Conservation (phyloP, 805 yeast species). For the Wickerhamiella shivajii region DNA sequence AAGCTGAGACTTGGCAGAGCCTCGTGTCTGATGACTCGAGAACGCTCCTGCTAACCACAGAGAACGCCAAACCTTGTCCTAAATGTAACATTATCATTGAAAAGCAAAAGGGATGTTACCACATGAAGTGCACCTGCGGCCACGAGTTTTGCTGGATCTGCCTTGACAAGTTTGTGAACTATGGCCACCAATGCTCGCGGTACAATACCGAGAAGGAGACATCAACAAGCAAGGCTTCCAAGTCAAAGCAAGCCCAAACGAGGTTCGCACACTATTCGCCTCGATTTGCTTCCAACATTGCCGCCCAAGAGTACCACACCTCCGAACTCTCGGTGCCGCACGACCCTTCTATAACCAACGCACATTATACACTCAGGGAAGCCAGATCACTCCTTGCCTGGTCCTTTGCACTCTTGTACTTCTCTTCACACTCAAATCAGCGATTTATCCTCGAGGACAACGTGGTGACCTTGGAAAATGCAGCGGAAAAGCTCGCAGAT, state of each 20-base stretch:
- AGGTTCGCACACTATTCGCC: constrained; percentile 10
- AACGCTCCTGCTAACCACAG: constrained; percentile 72
- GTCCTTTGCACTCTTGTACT: constrained; percentile 76
- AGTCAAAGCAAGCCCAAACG: no score
- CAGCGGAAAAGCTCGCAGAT: constrained; percentile 41
- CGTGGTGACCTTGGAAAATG: constrained; percentile 46
- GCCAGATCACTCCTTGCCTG: constrained; percentile 75
- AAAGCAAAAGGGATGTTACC: constrained; percentile 94
- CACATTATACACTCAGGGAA: constrained; percentile 40
- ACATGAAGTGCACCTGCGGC: constrained; percentile 75
- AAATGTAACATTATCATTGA: constrained; percentile 68
- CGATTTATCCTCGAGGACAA: constrained; percentile 53
- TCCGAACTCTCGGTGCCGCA: constrained; percentile 59
- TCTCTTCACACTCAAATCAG: constrained; percentile 37
- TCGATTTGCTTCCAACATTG: constrained; percentile 5
- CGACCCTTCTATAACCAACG: constrained; percentile 43
- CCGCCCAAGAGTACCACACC: constrained; percentile 1
- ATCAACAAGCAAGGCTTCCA: background rate
- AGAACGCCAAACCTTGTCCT: constrained; percentile 78
- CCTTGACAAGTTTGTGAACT: constrained; percentile 26
- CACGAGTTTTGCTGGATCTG: constrained; percentile 93
- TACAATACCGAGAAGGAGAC: background rate
- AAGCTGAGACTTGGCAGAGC: constrained; percentile 56
- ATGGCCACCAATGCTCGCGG: constrained; percentile 7
- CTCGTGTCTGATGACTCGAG: constrained; percentile 80